Evolutionary conservation across 805 yeast species (phyloP), one percentile per base, ranked within the genome.

Genomic region (Hemisphaericaspora nanyangensis): DNA sequence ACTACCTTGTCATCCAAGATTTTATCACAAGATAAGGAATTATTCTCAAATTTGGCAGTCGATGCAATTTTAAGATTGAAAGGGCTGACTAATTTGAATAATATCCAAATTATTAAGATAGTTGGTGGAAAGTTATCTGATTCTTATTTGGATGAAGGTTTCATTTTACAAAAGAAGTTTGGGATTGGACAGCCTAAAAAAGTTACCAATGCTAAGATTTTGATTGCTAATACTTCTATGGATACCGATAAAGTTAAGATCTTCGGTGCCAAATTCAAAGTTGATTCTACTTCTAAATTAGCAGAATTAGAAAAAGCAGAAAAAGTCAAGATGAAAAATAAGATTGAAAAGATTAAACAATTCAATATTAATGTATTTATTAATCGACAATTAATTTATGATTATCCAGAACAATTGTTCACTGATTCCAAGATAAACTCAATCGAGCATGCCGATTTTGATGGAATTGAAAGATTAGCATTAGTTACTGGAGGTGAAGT

Each of bases 401-500:
- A 93, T 69, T 93, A 91, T 77, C 99, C 99, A 18, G 99, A 93
- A 67, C 96, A 87, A 65, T 73, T 93, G 50, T 86, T 93, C 56
- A 76, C 95, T 5, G 99, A 91, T 51, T 65, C 88, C 31, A 79
- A 81, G 39, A 85, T 93, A 53, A 90, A 87, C 63, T 81, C 96
- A 17, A 88, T 93, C 47, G 99, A 93, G 64, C 99, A 93, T 59
- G 98, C 99, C 12, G 99, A 93, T 63, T 93, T 93, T 54, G 98
- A 87, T 56, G 99, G 98, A 55, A 87, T 93, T 39, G 99, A 93
- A 70, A 81, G 98, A 60, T 76, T 93, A 50, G 96, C 99, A 2
- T 72, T 91, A 29, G 99, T 89, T 24, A 90, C 98, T 10, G 99
- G 99, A 37, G 99, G 96, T 58, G 98, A 93, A 71, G 97, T 93